A percentile compares a stretch with the other conserved stretches of the same genome.
Conservation (phyloP, 2,329 filamentous ascomycete species). For the Teratosphaeria pseudoeucalypti region DNA sequence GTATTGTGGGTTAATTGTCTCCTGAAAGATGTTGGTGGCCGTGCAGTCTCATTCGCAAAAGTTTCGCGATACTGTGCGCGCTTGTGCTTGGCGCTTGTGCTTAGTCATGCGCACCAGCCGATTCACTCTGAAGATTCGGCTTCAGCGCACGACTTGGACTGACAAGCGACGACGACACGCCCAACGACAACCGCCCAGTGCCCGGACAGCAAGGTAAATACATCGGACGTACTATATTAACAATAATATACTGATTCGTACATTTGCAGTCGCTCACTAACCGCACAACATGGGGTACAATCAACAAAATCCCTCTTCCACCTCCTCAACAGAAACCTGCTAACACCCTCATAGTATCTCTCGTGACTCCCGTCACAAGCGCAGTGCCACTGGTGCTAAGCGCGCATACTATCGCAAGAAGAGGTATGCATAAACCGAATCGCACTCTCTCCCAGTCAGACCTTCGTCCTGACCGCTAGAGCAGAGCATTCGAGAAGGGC, state of each 20-base stretch:
- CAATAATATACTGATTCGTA: constrained; percentile 12
- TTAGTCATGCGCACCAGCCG: not conserved
- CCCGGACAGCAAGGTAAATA: not conserved
- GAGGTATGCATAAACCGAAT: constrained; percentile 48
- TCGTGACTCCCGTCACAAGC: constrained; percentile 99
- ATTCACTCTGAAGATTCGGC: not conserved
- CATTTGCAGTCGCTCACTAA: constrained; percentile 29
- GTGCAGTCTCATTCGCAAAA: not conserved
- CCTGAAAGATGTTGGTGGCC: not conserved
- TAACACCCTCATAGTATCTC: constrained; percentile 64
- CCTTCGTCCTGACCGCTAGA: constrained; percentile 42
- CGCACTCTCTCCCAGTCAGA: constrained; percentile 50
- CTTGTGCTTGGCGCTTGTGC: not conserved
- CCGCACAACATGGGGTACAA: constrained; percentile 43
- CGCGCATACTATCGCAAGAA: constrained; percentile 49
- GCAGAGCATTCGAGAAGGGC: constrained; percentile 99
- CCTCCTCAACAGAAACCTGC: constrained; percentile 14
- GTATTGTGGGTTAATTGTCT: not conserved
- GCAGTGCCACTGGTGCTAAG: constrained; percentile 97
- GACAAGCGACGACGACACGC: not conserved
- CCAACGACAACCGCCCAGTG: not conserved
- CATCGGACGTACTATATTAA: not conserved
- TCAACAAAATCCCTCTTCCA: constrained; percentile 15
- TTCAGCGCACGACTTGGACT: not conserved
- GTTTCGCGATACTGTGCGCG: not conserved